Conservation (phyloP, 768 basidiomycete genomes). For the Auricularia sp. region DNA sequence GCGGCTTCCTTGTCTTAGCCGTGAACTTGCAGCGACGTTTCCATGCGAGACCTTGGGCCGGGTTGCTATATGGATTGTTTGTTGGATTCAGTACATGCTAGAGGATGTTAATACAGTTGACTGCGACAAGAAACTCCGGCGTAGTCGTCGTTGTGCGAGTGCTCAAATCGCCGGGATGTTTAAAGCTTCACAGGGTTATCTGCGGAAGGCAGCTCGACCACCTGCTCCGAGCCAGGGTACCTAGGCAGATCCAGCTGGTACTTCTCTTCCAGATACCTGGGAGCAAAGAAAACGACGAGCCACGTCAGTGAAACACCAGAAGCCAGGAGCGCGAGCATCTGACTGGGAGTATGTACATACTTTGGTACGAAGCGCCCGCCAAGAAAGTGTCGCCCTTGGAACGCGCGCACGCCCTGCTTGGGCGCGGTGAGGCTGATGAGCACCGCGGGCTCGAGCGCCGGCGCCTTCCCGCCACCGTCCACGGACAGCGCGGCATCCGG, state of each 20-base stretch:
- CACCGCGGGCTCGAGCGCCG: constrained; percentile 62
- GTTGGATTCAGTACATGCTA: too few species aligned
- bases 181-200: neutral
- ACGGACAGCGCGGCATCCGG: constrained; percentile 26
- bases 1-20: too few species aligned
- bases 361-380: constrained; percentile 89
- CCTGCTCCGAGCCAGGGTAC: constrained; percentile 73
- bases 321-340: neutral
- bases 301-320: neutral
- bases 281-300: constrained; percentile 1
- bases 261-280: constrained; percentile 61
- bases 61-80: too few species aligned
- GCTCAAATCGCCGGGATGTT: neutral
- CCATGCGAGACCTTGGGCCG: too few species aligned
- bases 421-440: constrained; percentile 90
- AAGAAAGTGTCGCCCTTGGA: constrained; percentile 79
- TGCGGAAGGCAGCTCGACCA: constrained; percentile 60
- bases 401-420: constrained; percentile 73
- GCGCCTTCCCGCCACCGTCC: constrained; percentile 17
- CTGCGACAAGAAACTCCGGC: too few species aligned
- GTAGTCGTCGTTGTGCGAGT: too few species aligned
- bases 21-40: too few species aligned
- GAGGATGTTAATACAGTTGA: too few species aligned
- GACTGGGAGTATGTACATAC: constrained; percentile 34
- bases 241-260: constrained; percentile 70